Evolutionary conservation across 148 eudicot species (phyloP).

Genomic region (Rhododendron vialii): DNA sequence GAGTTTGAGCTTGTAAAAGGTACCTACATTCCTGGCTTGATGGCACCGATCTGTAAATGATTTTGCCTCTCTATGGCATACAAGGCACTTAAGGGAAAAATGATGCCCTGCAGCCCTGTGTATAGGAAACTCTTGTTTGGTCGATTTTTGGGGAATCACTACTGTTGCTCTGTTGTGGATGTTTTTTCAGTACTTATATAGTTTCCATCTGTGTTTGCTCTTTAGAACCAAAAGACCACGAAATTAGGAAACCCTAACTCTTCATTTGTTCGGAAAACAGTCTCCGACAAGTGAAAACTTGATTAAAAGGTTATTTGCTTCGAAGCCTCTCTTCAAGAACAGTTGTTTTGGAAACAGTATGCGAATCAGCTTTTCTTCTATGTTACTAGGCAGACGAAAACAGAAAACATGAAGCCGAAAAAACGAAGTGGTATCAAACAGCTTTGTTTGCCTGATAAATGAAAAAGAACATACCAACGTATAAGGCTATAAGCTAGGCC

Average conservation of each 20-base stretch:
- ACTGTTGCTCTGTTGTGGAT: neutral
- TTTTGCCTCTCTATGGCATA: neutral
- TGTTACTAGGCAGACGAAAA: neutral
- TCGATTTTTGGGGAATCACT: neutral
- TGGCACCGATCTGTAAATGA: constrained; percentile 17
- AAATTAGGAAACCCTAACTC: neutral
- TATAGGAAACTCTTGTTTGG: neutral
- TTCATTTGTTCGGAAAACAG: neutral
- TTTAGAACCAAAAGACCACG: neutral
- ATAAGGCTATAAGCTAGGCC: neutral
- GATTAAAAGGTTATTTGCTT: neutral
- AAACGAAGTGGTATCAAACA: too few relatives aligned
- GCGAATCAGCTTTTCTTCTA: neutral
- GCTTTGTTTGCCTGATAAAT: too few relatives aligned
- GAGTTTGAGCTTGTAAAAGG: constrained; percentile 8
- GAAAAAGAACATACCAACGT: too few relatives aligned
- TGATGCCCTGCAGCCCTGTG: neutral
- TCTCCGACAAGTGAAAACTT: neutral
- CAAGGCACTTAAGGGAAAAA: neutral
- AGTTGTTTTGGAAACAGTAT: neutral
- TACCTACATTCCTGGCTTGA: neutral
- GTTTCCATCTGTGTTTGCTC: neutral
- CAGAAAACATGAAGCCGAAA: neutral
- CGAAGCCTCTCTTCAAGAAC: neutral
- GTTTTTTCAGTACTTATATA: neutral